phyloP scores from a whole-genome alignment of 176 grass and related monocot species.

The Rhynchospora pubera region DNA sequence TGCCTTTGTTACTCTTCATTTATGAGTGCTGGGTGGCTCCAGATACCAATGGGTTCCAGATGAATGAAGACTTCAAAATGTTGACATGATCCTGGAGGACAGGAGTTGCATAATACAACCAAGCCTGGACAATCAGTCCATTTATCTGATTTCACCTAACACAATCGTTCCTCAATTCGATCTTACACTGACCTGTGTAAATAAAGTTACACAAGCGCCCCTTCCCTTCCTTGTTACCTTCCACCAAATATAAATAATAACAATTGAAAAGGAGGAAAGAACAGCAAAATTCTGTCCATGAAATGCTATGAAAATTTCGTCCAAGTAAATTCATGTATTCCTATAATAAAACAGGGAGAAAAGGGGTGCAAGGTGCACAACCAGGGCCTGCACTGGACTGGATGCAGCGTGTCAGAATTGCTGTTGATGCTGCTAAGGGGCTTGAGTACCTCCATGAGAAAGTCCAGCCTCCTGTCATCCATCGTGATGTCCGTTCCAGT shows the following conservation, averaged over 20 bases:
- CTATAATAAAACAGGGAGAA: constrained; percentile 48
- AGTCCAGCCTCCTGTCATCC: constrained; percentile 68
- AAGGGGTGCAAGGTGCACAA: constrained; percentile 82
- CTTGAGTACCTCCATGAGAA: constrained; percentile 89
- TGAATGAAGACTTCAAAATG: neutral
- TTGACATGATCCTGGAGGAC: neutral
- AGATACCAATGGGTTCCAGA: neutral
- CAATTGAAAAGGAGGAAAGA: neutral
- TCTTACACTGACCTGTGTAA: no score
- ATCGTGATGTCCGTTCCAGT: constrained; percentile 86
- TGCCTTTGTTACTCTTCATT: neutral
- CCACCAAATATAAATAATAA: neutral
- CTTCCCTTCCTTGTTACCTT: neutral
- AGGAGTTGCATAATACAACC: neutral
- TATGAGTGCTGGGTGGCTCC: neutral
- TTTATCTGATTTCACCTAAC: neutral
- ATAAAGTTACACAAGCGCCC: neutral
- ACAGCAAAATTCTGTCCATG: neutral
- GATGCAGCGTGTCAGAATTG: constrained; percentile 84
- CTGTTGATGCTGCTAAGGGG: constrained; percentile 72
- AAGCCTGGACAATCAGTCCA: neutral
- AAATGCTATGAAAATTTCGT: neutral
- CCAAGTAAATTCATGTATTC: neutral
- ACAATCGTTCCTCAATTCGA: neutral
- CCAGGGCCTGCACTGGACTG: constrained; percentile 79